A percentile compares a stretch with the other conserved stretches of the same genome.
phyloP scores from a whole-genome alignment of 164 flowering plant species.

The Kalanchoe fedtschenkoi region DNA sequence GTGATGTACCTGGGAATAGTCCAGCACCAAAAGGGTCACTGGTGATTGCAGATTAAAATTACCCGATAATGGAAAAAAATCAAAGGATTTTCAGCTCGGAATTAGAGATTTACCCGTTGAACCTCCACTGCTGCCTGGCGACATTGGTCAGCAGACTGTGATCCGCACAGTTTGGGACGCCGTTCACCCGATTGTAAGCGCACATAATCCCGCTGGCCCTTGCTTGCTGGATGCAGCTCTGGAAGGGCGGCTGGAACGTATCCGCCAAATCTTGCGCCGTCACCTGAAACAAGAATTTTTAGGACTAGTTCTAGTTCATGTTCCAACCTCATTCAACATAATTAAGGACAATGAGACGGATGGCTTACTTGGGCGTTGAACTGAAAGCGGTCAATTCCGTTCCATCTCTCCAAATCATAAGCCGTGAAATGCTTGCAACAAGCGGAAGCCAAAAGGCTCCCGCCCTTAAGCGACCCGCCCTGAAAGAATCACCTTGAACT shows the following conservation, averaged over 20 bases:
- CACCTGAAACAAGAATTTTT: slow-evolving; percentile 31
- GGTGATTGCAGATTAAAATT: neutral
- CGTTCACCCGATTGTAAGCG: slow-evolving; percentile 81
- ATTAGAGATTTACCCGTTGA: slow-evolving; percentile 42
- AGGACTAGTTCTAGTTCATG: too few relatives aligned
- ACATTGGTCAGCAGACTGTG: slow-evolving; percentile 46
- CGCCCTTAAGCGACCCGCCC: slow-evolving; percentile 32
- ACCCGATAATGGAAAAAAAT: neutral
- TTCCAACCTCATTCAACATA: too few relatives aligned
- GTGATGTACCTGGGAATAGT: slow-evolving; percentile 57
- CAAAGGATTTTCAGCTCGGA: neutral
- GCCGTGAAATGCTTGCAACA: slow-evolving; percentile 96
- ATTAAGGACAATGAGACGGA: neutral
- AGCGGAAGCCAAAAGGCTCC: slow-evolving; percentile 72
- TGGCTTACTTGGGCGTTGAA: slow-evolving; percentile 63
- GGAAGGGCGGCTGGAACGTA: slow-evolving; percentile 85
- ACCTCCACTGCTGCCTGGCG: slow-evolving; percentile 60
- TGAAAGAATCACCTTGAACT: slow-evolving; percentile 63
- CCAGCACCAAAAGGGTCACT: neutral
- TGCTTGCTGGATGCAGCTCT: slow-evolving; percentile 56
- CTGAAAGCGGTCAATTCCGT: slow-evolving; percentile 35
- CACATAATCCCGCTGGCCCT: slow-evolving; percentile 85
- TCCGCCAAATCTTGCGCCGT: slow-evolving; percentile 69
- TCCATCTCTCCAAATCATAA: slow-evolving; percentile 83
- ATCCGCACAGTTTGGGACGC: slow-evolving; percentile 81